These are phyloP conservation scores for Microsporum canis DNA, from an alignment of 2,329 filamentous ascomycete genomes.

Conservation along the genomic window DNA sequence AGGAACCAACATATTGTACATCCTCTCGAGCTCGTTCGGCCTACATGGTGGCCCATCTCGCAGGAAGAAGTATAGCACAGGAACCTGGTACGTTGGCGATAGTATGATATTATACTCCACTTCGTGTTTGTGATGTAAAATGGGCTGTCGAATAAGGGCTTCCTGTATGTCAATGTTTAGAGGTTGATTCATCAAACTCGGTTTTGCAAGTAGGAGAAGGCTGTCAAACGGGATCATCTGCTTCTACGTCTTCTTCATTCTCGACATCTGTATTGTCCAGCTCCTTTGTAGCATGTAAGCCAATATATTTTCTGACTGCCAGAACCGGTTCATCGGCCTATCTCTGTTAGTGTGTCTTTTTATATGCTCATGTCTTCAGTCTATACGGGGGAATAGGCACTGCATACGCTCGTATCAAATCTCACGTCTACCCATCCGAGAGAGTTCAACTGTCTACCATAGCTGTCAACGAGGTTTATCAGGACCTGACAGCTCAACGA, in stretches of 20 bases:
- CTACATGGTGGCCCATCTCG: constrained; percentile 47
- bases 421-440: constrained; percentile 6
- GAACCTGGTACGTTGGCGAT: constrained; percentile 62
- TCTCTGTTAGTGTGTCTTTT: neutral
- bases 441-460: neutral
- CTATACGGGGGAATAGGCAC: neutral
- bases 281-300: neutral
- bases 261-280: neutral
- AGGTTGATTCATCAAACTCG: neutral
- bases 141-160: constrained; percentile 3
- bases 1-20: constrained; percentile 52
- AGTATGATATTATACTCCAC: constrained; percentile 64
- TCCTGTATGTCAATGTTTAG: constrained; percentile 8
- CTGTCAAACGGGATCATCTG: constrained; percentile 8
- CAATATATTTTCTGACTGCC: constrained; percentile 3
- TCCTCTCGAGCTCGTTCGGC: constrained; percentile 49
- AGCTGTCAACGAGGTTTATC: constrained; percentile 1
- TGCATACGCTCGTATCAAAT: constrained; percentile 7
- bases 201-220: neutral
- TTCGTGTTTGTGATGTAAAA: constrained; percentile 25
- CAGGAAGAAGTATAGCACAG: constrained; percentile 65
- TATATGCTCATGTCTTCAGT: neutral
- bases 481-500: constrained; percentile 5
- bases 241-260: constrained; percentile 1
- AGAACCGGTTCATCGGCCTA: constrained; percentile 7